A percentile compares a stretch with the other conserved stretches of the same genome.
phyloP scores from a whole-genome alignment of 1,139 yeast genomes.

The Taphrina confusa region DNA sequence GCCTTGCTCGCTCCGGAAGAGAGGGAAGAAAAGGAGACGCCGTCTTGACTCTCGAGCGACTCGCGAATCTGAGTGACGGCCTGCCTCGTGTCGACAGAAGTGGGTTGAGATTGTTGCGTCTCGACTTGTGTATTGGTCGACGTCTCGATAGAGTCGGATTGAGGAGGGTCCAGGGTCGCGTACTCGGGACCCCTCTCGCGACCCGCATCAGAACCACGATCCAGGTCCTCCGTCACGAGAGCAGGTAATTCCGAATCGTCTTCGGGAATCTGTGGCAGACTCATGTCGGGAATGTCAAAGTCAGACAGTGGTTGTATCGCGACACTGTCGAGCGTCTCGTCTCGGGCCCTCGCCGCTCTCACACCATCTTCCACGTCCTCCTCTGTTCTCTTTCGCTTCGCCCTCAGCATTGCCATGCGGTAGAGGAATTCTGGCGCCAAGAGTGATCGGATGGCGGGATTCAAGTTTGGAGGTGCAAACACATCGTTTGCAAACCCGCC shows the following conservation, averaged over 20 bases:
- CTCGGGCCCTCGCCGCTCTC: constrained; percentile 5
- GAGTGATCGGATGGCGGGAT: constrained; percentile 17
- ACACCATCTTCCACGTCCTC: constrained; percentile 9
- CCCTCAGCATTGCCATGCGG: constrained; percentile 9
- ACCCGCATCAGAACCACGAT: not conserved
- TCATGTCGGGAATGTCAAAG: constrained; percentile 19
- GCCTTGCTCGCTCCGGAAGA: constrained; percentile 43
- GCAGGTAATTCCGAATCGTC: constrained; percentile 10
- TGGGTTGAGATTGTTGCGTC: not conserved
- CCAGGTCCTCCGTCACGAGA: constrained; percentile 11
- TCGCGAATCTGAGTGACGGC: constrained; percentile 11
- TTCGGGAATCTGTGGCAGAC: constrained; percentile 22
- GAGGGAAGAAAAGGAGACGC: constrained; percentile 21
- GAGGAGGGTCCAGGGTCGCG: constrained; percentile 17
- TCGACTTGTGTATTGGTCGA: not conserved
- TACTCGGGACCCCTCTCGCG: constrained; percentile 1
- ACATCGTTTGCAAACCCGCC: constrained; percentile 20
- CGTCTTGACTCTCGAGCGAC: not conserved
- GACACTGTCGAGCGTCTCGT: not conserved
- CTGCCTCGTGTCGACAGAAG: constrained; percentile 11
- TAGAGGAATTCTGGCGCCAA: constrained; percentile 23
- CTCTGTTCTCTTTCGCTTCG: constrained; percentile 4
- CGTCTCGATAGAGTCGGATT: not conserved
- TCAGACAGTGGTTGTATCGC: constrained; percentile 4
- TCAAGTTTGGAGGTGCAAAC: constrained; percentile 17